A percentile compares a stretch with the other conserved stretches of the same genome.
phyloP scores from a whole-genome alignment of 2,329 filamentous ascomycete genomes.

The Nigrograna mackinnonii region DNA sequence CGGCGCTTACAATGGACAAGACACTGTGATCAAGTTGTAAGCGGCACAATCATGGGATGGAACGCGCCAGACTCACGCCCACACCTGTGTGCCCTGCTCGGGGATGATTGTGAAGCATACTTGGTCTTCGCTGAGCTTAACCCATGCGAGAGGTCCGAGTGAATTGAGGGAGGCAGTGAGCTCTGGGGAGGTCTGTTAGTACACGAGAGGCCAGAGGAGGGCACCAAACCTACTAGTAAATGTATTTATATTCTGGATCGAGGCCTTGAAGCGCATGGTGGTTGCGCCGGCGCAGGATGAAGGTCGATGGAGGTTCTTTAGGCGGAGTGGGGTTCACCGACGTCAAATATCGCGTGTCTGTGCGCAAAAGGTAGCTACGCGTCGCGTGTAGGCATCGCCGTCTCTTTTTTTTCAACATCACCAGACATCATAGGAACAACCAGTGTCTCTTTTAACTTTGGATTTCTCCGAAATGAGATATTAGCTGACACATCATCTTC shows the following conservation, averaged over 20 bases:
- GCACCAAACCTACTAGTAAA: conserved; percentile 57
- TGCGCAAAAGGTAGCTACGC: too few relatives aligned
- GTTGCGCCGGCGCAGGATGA: neutral
- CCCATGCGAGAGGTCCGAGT: conserved; percentile 83
- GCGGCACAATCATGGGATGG: conserved; percentile 5
- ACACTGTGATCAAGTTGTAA: conserved; percentile 38
- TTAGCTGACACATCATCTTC: too few relatives aligned
- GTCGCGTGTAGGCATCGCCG: too few relatives aligned
- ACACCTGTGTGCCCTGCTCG: conserved; percentile 92
- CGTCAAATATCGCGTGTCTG: neutral
- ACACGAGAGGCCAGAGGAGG: neutral
- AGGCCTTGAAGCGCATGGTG: conserved; percentile 58
- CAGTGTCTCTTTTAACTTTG: too few relatives aligned
- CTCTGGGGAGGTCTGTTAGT: conserved; percentile 45
- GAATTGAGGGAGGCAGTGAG: conserved; percentile 66
- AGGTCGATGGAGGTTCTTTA: neutral
- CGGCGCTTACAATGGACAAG: conserved; percentile 44
- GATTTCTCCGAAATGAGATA: too few relatives aligned
- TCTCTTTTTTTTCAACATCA: too few relatives aligned
- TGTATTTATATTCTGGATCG: conserved; percentile 54
- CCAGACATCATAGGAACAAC: too few relatives aligned
- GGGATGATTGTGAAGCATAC: conserved; percentile 96
- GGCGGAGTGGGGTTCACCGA: too few relatives aligned
- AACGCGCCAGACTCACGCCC: conserved; percentile 68
- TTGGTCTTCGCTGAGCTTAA: conserved; percentile 83